Conservation (phyloP, 2,329 filamentous ascomycete genomes). For the Calonectria pseudoturangicola region DNA sequence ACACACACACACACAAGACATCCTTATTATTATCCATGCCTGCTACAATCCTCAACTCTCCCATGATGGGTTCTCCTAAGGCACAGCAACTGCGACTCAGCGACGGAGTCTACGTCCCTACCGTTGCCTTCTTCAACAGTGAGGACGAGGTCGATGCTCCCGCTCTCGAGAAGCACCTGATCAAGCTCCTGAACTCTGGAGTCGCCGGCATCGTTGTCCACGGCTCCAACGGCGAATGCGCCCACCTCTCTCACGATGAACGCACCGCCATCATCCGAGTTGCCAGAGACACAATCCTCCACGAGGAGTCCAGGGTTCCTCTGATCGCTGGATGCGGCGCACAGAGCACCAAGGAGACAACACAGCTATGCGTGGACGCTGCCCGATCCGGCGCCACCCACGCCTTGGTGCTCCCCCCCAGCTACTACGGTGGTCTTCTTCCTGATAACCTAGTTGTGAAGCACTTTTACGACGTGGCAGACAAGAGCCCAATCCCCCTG, state of each 20-base stretch:
- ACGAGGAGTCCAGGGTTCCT: conserved; percentile 51
- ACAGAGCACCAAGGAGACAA: conserved; percentile 84
- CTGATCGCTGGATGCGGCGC: conserved; percentile 86
- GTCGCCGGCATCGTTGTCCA: conserved; percentile 86
- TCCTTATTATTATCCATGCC: conserved; percentile 43
- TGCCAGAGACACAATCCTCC: conserved; percentile 64
- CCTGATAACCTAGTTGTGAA: conserved; percentile 68
- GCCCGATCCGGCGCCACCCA: conserved; percentile 83
- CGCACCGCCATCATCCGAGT: conserved; percentile 78
- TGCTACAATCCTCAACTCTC: conserved; percentile 50
- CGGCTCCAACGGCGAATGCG: conserved; percentile 89
- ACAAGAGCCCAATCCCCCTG: conserved; percentile 75
- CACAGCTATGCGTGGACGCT: conserved; percentile 82
- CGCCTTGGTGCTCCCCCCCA: conserved; percentile 84
- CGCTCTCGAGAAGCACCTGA: conserved; percentile 58
- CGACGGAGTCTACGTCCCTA: conserved; percentile 62
- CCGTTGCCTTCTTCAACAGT: conserved; percentile 60
- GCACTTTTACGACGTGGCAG: conserved; percentile 80
- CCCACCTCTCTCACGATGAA: conserved; percentile 84
- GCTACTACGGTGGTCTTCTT: conserved; percentile 84
- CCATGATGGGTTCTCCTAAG: conserved; percentile 54
- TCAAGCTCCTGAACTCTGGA: conserved; percentile 76
- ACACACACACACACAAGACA: conserved; percentile 1
- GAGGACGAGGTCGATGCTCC: conserved; percentile 59
- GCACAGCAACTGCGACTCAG: conserved; percentile 50